phyloP scores from a whole-genome alignment of 768 basidiomycete species.

The Termitomyces sp. region DNA sequence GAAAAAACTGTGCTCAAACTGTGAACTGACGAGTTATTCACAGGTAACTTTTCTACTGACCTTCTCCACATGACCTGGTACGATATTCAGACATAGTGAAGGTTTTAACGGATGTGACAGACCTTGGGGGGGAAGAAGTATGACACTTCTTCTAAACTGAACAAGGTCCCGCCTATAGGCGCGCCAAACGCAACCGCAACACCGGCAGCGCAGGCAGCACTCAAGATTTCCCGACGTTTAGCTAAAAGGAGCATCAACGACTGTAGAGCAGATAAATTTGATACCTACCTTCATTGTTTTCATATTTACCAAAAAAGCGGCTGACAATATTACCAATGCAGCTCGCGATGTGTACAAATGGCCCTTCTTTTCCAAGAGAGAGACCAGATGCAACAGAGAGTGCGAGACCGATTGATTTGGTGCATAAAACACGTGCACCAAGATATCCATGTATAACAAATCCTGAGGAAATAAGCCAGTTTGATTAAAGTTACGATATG shows the following conservation, averaged over 20 bases:
- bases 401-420: slow-evolving; percentile 84
- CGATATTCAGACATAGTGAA: background rate
- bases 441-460: slow-evolving; percentile 98
- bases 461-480: slow-evolving; percentile 34
- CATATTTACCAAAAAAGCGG: slow-evolving; percentile 82
- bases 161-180: slow-evolving; percentile 89
- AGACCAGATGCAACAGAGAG: slow-evolving; percentile 91
- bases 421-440: slow-evolving; percentile 82
- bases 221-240: slow-evolving; percentile 91
- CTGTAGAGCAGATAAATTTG: background rate
- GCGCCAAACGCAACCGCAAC: slow-evolving; percentile 98
- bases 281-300: slow-evolving; percentile 82
- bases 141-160: slow-evolving; percentile 92
- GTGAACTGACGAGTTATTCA: slow-evolving; percentile 16
- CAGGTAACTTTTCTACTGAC: slow-evolving; percentile 32
- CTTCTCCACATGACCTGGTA: slow-evolving; percentile 90
- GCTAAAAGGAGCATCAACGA: slow-evolving; percentile 32
- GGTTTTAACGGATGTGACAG: background rate
- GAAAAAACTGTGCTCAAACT: slow-evolving; percentile 68
- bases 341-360: slow-evolving; percentile 88
- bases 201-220: slow-evolving; percentile 94
- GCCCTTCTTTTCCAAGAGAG: slow-evolving; percentile 66
- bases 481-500: background rate
- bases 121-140: slow-evolving; percentile 97
- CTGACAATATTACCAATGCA: slow-evolving; percentile 93